phyloP scores from a whole-genome alignment of 2,329 filamentous ascomycete genomes.

The Aspergillus chevalieri region DNA sequence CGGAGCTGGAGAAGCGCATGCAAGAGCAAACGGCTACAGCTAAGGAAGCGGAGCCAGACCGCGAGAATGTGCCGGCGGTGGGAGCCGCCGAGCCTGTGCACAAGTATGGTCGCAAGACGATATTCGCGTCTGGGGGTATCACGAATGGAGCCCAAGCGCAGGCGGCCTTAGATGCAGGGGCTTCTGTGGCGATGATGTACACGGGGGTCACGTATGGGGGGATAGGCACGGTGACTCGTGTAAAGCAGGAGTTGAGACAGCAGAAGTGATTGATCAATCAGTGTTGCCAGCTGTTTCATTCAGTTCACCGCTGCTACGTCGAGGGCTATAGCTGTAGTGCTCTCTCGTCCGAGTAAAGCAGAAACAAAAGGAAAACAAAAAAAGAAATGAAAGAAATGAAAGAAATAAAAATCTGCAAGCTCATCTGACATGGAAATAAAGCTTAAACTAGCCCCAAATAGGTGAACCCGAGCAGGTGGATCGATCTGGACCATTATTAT shows the following conservation, averaged over 20 bases:
- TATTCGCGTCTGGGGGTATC: slow-evolving; percentile 92
- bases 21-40: slow-evolving; percentile 7
- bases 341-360: slow-evolving; percentile 10
- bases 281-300: no score
- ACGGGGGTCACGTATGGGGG: slow-evolving; percentile 66
- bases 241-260: slow-evolving; percentile 44
- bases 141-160: slow-evolving; percentile 80
- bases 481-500: neutral
- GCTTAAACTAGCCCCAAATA: neutral
- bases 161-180: slow-evolving; percentile 77
- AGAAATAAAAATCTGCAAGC: slow-evolving; percentile 3
- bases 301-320: no score
- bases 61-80: slow-evolving; percentile 13
- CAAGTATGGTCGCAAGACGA: slow-evolving; percentile 55
- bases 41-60: slow-evolving; percentile 15
- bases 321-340: no score
- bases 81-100: slow-evolving; percentile 11
- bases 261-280: slow-evolving; percentile 14
- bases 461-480: neutral
- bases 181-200: slow-evolving; percentile 86
- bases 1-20: slow-evolving; percentile 9
- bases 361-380: neutral
- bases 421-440: slow-evolving; percentile 6
- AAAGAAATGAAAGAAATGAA: neutral
- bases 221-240: slow-evolving; percentile 52